Base-by-base conservation (phyloP, 208 protist species). In the Leishmania turanica region DNA sequence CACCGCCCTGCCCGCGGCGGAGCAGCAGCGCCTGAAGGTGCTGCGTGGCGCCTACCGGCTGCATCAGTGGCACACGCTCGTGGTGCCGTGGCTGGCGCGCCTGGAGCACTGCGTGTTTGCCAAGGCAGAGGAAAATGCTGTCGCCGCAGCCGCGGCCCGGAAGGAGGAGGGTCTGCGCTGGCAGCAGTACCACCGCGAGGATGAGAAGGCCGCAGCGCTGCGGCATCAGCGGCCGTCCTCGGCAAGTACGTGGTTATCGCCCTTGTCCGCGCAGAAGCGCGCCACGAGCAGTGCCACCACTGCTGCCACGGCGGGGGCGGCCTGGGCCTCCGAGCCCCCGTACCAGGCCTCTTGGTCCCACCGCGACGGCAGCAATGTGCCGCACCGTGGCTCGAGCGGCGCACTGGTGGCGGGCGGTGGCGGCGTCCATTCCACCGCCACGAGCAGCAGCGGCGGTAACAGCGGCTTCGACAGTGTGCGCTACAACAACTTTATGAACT, bases 21-120 rank as follows among this genome's bases (percentile, higher is more conserved):
- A 84, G 68, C 77, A 79, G 37, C 34, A 53, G 49, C 78, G 72
- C 60, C 69, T 64, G 42, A 81, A 74, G 81, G 42, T 37, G 47
- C 70, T 88, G 17, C 77, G 84, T 49, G 73, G 86, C 9, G 89
- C 89, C 37, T 92, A 88, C 62, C 87, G 82, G 3, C 75, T 80
- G 37, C 80, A 89, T 54, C 80, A 86, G 70, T 92, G 89, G 87
- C 73, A 86, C 51, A 74, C 81, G 2, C 40, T 81, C 5, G 80
- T 87, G 3, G 74, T 70, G 54, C 79, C 84, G 37, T 92, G 89
- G 87, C 56, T 90, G 40, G 77, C 56, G 21, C 45, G 70, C 73
- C 81, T 90, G 51, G 37, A 84, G 66, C n/a, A 56, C 13, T 40
- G 75, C 24, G 45, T 80, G 47, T 77, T 89, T 37, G 79, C 51